Conservation (phyloP, 805 yeast genomes). For the Wickerhamomyces canadensis region DNA sequence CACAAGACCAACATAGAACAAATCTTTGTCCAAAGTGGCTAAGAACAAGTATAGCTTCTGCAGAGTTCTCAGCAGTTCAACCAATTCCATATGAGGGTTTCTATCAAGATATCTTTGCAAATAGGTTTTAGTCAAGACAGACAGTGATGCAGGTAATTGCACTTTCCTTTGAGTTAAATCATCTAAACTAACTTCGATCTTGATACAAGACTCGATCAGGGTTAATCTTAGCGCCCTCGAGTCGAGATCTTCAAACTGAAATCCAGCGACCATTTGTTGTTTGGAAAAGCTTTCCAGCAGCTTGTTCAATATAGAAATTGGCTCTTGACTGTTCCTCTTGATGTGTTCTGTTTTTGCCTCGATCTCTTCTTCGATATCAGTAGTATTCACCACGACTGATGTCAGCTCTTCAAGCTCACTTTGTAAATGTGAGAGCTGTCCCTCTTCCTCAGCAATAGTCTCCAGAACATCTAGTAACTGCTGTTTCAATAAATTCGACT, state of each 20-base stretch:
- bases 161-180: conserved; percentile 2
- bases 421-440: conserved; percentile 1
- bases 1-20: conserved; percentile 14
- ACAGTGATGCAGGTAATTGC: conserved; percentile 4
- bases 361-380: conserved; percentile 15
- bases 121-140: conserved; percentile 6
- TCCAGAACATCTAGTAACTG: conserved; percentile 9
- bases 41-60: conserved; percentile 2
- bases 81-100: neutral
- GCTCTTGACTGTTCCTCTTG: conserved; percentile 19
- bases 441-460: conserved; percentile 3
- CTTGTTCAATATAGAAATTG: conserved; percentile 9
- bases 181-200: conserved; percentile 8
- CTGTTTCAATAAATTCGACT: conserved; percentile 6
- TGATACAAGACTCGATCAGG: conserved; percentile 6
- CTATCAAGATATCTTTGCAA: conserved; percentile 7
- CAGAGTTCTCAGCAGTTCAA: conserved; percentile 6
- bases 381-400: conserved; percentile 11
- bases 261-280: conserved; percentile 12
- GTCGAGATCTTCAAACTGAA: conserved; percentile 7
- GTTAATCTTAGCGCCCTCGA: conserved; percentile 6
- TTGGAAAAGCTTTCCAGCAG: conserved; percentile 7
- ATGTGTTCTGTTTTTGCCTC: conserved; percentile 7
- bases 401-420: conserved; percentile 8
- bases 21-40: conserved; percentile 8